Evolutionary conservation across 345 rosid genomes (phyloP), one percentile per base, ranked within the genome.

Genomic region (Lumnitzera racemosa): DNA sequence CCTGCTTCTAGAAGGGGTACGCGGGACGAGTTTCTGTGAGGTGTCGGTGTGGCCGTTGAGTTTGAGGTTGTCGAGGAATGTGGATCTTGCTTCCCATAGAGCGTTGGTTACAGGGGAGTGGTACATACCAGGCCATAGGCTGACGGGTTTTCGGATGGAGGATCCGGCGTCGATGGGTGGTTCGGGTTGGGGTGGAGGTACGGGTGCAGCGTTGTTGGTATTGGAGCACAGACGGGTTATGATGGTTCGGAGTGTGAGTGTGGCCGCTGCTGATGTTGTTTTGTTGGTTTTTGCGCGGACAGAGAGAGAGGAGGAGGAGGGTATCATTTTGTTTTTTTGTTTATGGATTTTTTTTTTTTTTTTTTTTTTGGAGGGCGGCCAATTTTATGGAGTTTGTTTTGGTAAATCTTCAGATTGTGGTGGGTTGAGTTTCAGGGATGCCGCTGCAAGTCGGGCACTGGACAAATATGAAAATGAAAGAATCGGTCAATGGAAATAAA

Each of bases 101-200:
- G 96, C 96, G 61, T 91, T 88, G 50, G 96, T 86, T 1, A 88
- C 98, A 3, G 98, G 96, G 1, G 98, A 88, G 61, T 86, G 94
- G 72, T 91, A 91, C 91, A 88, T 88, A 58, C 98, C 95, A 53
- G 98, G 98, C 98, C 98, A 91, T 46, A 91, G 68, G 72, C 95
- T 86, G 53, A 91, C 69, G 0, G 98, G 96, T 73, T 75, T 86
- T 11, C 96, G 70, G 55, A 88, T 78, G 0, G 95, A 88, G 63
- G 95, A 84, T 13, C 95, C 90, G 11, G 98, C 96, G 43, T 88
- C 96, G 49, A 86, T 88, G 51, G 91, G 80, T 10, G 91, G 80
- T 10, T 20, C 68, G 7, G 81, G 65, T 46, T 57, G 61, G 23
- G 61, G 72, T 15, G 11, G 2, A 4, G 72, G 69, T 46, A 72